phyloP scores from a whole-genome alignment of 805 yeast genomes.

The Yarrowia sp. region DNA sequence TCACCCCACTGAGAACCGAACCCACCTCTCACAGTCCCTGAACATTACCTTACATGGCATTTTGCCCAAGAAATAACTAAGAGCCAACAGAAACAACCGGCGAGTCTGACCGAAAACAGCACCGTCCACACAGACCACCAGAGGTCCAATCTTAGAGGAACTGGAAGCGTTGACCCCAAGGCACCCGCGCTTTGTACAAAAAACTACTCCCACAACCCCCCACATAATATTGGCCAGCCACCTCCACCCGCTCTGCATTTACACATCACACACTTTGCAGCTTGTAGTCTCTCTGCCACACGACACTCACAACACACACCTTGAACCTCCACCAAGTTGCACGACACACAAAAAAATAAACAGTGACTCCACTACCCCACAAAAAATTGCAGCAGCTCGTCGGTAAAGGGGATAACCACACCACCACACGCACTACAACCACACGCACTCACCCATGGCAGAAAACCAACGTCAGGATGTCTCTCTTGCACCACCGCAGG shows the following conservation, averaged over 20 bases:
- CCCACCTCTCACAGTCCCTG: not conserved
- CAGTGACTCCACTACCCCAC: conserved; percentile 10
- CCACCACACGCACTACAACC: not conserved
- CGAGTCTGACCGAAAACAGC: conserved; percentile 23
- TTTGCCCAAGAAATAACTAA: not conserved
- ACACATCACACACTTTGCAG: conserved; percentile 15
- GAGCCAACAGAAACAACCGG: not conserved
- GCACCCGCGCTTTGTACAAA: too few species aligned
- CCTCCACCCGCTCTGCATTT: not conserved
- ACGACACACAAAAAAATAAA: not conserved
- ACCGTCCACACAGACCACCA: conserved; percentile 11
- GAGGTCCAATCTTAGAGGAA: not conserved
- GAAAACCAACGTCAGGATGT: conserved; percentile 18
- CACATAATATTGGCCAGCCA: not conserved
- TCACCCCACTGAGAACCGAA: not conserved
- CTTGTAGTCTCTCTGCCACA: conserved; percentile 1
- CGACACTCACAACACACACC: not conserved
- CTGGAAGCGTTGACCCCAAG: too few species aligned
- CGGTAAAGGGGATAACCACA: not conserved
- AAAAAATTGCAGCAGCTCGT: not conserved
- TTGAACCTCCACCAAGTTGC: not conserved
- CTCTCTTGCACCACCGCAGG: conserved; percentile 8
- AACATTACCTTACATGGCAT: conserved; percentile 21
- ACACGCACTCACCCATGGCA: conserved; percentile 1
- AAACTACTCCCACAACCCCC: not conserved